phyloP scores from a whole-genome alignment of 345 rosid genomes.

The Kandelia obovata region DNA sequence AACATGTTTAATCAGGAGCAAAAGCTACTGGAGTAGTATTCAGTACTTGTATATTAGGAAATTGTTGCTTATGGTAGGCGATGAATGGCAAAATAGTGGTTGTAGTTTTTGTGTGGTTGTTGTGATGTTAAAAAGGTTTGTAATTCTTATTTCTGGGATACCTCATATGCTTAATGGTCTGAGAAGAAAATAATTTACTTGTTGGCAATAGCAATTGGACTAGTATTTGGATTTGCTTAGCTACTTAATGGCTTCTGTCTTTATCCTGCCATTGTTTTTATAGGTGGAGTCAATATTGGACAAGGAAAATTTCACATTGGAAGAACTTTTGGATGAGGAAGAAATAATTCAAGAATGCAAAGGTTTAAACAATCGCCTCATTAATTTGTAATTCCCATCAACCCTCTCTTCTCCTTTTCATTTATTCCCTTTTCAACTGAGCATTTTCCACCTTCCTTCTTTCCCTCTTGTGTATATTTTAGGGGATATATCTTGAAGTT shows the following conservation, averaged over 20 bases:
- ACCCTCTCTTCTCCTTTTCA: neutral
- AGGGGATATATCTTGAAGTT: neutral
- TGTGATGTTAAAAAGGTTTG: too few relatives aligned
- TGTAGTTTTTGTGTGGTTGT: too few relatives aligned
- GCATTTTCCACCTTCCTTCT: neutral
- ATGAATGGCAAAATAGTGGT: too few relatives aligned
- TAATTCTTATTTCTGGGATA: too few relatives aligned
- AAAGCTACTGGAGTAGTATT: too few relatives aligned
- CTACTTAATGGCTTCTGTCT: neutral
- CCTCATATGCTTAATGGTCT: too few relatives aligned
- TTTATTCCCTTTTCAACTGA: neutral
- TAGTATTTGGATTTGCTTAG: neutral
- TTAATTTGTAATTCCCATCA: slow-evolving; percentile 63
- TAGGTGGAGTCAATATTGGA: slow-evolving; percentile 88
- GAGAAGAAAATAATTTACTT: neutral
- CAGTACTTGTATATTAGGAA: too few relatives aligned
- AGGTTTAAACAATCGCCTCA: slow-evolving; percentile 91
- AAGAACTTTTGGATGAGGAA: slow-evolving; percentile 99
- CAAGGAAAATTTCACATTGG: slow-evolving; percentile 89
- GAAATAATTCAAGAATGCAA: slow-evolving; percentile 99
- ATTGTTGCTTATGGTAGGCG: too few relatives aligned
- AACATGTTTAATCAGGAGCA: too few relatives aligned
- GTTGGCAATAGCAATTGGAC: neutral
- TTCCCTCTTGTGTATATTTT: neutral
- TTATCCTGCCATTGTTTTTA: neutral